These are phyloP conservation scores for Heracleum sosnowskyi DNA, from an alignment of 129 eudicot species.

Conservation along the genomic window DNA sequence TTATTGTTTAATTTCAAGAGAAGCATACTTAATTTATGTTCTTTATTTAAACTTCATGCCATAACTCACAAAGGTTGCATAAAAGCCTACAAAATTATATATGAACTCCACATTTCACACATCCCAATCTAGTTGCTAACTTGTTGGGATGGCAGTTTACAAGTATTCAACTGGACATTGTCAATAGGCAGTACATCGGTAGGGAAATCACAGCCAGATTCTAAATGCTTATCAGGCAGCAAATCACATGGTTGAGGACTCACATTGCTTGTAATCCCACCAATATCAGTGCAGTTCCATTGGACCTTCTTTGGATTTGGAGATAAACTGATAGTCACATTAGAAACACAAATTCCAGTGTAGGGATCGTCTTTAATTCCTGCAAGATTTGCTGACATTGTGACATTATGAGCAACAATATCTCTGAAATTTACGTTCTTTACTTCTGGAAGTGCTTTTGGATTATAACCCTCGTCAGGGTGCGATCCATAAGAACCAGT, in stretches of 20 bases:
- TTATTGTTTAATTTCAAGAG: no score
- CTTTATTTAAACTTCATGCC: background rate
- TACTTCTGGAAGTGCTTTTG: constrained; percentile 54
- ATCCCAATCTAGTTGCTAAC: background rate
- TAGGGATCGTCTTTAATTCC: constrained; percentile 51
- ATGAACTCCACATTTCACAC: background rate
- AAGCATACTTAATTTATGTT: no score
- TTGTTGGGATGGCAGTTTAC: constrained; percentile 8
- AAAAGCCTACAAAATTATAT: background rate
- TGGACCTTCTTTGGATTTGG: constrained; percentile 29
- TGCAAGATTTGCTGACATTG: constrained; percentile 40
- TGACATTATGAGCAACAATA: constrained; percentile 41
- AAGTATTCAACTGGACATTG: constrained; percentile 32
- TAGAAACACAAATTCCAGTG: constrained; percentile 55
- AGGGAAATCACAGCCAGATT: constrained; percentile 42
- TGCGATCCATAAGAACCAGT: constrained; percentile 54
- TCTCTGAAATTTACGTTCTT: constrained; percentile 37
- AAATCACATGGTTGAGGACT: constrained; percentile 42
- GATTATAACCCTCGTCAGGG: constrained; percentile 43
- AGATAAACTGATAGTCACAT: constrained; percentile 36
- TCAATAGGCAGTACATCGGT: constrained; percentile 44
- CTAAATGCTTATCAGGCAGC: constrained; percentile 28
- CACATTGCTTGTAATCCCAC: constrained; percentile 45
- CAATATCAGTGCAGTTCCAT: constrained; percentile 67
- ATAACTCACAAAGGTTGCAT: background rate